phyloP scores from a whole-genome alignment of 116 monocot genomes.

The Thalassia testudinum region DNA sequence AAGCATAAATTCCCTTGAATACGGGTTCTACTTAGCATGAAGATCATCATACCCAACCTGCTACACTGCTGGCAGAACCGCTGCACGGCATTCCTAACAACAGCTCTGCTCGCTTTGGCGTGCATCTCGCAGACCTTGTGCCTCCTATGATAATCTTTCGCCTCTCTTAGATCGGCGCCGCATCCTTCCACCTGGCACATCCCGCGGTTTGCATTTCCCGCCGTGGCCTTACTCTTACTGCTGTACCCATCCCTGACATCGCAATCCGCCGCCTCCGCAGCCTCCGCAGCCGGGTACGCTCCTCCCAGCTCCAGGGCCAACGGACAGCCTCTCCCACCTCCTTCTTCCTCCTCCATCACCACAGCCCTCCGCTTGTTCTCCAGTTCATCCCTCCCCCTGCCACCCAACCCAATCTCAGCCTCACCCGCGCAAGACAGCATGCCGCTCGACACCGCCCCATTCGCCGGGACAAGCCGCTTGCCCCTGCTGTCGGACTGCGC shows the following conservation, averaged over 20 bases:
- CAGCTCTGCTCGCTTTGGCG: constrained; percentile 62
- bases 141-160: constrained; percentile 81
- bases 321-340: constrained; percentile 11
- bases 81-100: constrained; percentile 57
- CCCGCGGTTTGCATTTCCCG: constrained; percentile 22
- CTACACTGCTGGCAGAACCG: constrained; percentile 97
- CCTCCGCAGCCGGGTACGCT: constrained; percentile 16
- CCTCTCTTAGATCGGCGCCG: constrained; percentile 35
- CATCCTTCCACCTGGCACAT: constrained; percentile 78
- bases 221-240: constrained; percentile 28
- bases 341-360: constrained; percentile 13
- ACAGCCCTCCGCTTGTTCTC: constrained; percentile 43
- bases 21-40: too few species aligned
- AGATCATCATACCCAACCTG: constrained; percentile 29
- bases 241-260: constrained; percentile 29
- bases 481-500: constrained; percentile 22
- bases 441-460: constrained; percentile 18
- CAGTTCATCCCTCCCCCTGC: constrained; percentile 15
- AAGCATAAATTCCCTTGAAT: too few species aligned
- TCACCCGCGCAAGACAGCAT: constrained; percentile 41
- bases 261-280: constrained; percentile 9
- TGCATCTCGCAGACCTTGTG: constrained; percentile 96
- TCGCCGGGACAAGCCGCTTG: constrained; percentile 25
- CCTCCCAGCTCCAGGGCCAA: constrained; percentile 60
- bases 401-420: constrained; percentile 9